Evolutionary conservation across 78 protist species (phyloP), one percentile per base, ranked within the genome.

Genomic region (Chrysochromulina parva): DNA sequence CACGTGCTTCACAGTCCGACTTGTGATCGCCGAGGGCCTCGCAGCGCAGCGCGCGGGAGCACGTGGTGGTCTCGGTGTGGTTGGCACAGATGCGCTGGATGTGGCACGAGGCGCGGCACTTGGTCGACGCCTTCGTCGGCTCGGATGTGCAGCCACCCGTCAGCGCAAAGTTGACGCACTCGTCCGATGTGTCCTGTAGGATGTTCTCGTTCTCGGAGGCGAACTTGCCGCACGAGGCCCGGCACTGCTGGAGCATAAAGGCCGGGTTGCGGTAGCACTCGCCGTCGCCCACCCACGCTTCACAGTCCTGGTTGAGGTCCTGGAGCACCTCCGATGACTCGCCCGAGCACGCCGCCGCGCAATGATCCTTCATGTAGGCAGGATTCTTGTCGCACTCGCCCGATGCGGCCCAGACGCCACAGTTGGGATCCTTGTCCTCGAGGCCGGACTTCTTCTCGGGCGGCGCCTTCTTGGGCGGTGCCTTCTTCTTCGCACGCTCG

Each of bases 191-290:
- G 71, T 65, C 71, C 71, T 65, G 71, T 16, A 74, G 82, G n/a
- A 74, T 74, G 26, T n/a, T 55, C 22, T 28, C 57, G 55, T 74
- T 38, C 11, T 38, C 13, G 24, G 1, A 0, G 14, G 59, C 85
- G 47, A 53, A 78, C 19, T 4, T 14, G 26, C 9, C 38, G 86
- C 86, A 78, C 13, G 24, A 11, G 24, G 57, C 60, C 17, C 47
- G 26, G 86, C 86, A 78, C 57, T 53, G 60, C 62, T 52, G 62
- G 48, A 78, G 86, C 86, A 78, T 78, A 62, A 50, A 78, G 50
- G 62, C 86, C 47, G 62, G 86, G 62, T 78, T 78, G 86, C 86
- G 86, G 58, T 1, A 53, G 86, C 86, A 78, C 86, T 78, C 86
- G 62, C 86, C 86, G n/a, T 78, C 57, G 38, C 3, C 6, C 86